Conservation (phyloP, 1,284 basidiomycete species). For the Volvariella volvacea region DNA sequence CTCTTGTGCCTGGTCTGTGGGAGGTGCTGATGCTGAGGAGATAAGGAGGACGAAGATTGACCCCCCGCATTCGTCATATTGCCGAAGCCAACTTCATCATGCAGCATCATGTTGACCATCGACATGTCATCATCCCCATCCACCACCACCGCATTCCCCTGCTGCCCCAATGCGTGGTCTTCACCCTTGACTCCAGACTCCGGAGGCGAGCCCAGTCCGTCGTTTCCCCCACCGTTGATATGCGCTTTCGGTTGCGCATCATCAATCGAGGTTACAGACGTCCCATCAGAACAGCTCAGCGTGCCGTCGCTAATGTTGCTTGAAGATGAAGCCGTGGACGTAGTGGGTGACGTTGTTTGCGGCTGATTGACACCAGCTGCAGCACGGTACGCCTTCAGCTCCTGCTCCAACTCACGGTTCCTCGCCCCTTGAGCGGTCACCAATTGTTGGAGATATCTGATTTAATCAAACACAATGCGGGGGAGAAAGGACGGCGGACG, state of each 20-base stretch:
- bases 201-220: neutral
- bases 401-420: slow-evolving; percentile 69
- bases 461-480: no score
- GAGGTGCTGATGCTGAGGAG: neutral
- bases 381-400: slow-evolving; percentile 40
- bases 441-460: slow-evolving; percentile 78
- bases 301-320: neutral
- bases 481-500: no score
- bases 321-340: slow-evolving; percentile 1
- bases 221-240: neutral
- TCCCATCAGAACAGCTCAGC: neutral
- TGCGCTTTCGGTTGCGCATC: neutral
- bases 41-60: slow-evolving; percentile 1
- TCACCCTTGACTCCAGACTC: neutral
- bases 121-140: slow-evolving; percentile 9
- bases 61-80: neutral
- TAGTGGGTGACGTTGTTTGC: neutral
- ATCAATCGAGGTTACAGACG: neutral
- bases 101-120: slow-evolving; percentile 15
- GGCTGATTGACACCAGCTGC: neutral
- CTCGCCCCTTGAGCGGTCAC: slow-evolving; percentile 71
- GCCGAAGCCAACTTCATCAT: slow-evolving; percentile 10
- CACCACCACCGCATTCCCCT: neutral
- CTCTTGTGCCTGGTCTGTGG: slow-evolving; percentile 2
- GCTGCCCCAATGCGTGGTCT: neutral